Evolutionary conservation across 495 filamentous ascomycete genomes (phyloP).

Genomic region (Penicillium roqueforti): DNA sequence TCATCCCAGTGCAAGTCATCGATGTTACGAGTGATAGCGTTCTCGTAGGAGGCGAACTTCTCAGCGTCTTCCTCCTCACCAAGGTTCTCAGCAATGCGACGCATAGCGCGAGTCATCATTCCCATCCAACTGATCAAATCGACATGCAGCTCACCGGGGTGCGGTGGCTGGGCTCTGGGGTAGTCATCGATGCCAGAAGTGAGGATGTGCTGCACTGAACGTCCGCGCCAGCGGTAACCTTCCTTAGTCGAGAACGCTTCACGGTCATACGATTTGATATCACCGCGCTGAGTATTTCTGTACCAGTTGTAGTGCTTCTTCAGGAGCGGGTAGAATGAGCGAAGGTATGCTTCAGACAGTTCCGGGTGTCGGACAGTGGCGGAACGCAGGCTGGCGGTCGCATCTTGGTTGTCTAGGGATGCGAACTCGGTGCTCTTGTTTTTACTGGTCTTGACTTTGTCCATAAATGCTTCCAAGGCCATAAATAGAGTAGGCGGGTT

Average conservation of each 20-base stretch:
- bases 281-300: constrained; percentile 82
- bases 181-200: constrained; percentile 96
- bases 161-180: constrained; percentile 89
- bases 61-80: constrained; percentile 69
- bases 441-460: constrained; percentile 56
- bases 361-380: constrained; percentile 63
- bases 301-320: constrained; percentile 93
- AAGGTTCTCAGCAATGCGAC: constrained; percentile 69
- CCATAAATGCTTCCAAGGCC: constrained; percentile 74
- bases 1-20: constrained; percentile 92
- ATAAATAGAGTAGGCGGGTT: constrained; percentile 98
- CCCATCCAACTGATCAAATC: constrained; percentile 97
- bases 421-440: constrained; percentile 29
- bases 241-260: constrained; percentile 81
- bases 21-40: constrained; percentile 79
- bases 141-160: constrained; percentile 93
- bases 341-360: constrained; percentile 68
- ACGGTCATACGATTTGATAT: constrained; percentile 86
- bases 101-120: constrained; percentile 79
- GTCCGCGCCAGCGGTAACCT: constrained; percentile 94
- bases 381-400: constrained; percentile 40
- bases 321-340: constrained; percentile 83
- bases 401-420: constrained; percentile 21
- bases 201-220: constrained; percentile 78
- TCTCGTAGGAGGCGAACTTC: constrained; percentile 66